Evolutionary conservation across 2,329 filamentous ascomycete species (phyloP).

Genomic region (Nigrospora osmanthi): DNA sequence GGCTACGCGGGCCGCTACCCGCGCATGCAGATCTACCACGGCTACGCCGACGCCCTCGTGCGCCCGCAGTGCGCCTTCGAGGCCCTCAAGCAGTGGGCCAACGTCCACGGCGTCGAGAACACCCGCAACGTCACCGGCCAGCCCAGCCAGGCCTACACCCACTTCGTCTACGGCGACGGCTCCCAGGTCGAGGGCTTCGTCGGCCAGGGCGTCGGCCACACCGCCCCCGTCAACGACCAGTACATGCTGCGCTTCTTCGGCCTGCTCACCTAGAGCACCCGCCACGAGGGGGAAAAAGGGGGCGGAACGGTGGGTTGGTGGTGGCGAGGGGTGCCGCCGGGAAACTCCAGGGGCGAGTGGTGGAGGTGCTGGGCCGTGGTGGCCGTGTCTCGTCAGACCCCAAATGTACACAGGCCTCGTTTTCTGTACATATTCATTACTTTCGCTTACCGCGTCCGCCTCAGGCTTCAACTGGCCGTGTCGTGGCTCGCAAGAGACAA

Average conservation of each 20-base stretch:
- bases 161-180: constrained; percentile 7
- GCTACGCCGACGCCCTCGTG: constrained; percentile 22
- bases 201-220: constrained; percentile 7
- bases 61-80: constrained; percentile 15
- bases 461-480: no score
- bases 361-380: no score
- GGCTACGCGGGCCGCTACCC: constrained; percentile 24
- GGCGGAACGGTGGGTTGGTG: no score
- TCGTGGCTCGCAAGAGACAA: no score
- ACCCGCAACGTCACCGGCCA: constrained; percentile 4
- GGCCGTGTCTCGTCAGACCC: no score
- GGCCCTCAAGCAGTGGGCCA: constrained; percentile 17
- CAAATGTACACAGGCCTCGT: no score
- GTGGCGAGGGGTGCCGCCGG: no score
- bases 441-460: no score
- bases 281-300: no score
- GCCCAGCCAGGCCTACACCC: constrained; percentile 4
- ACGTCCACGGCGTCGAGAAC: constrained; percentile 5
- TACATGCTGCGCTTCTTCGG: constrained; percentile 9
- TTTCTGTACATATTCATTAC: no score
- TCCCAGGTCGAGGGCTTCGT: constrained; percentile 6
- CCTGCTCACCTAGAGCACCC: background rate
- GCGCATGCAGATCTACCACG: constrained; percentile 26
- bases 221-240: constrained; percentile 5
- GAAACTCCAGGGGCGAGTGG: no score